Percentiles rank a stretch among this genome's conserved stretches.
These are phyloP conservation scores for Collybia sp. DNA, from an alignment of 768 basidiomycete species.

Conservation along the genomic window DNA sequence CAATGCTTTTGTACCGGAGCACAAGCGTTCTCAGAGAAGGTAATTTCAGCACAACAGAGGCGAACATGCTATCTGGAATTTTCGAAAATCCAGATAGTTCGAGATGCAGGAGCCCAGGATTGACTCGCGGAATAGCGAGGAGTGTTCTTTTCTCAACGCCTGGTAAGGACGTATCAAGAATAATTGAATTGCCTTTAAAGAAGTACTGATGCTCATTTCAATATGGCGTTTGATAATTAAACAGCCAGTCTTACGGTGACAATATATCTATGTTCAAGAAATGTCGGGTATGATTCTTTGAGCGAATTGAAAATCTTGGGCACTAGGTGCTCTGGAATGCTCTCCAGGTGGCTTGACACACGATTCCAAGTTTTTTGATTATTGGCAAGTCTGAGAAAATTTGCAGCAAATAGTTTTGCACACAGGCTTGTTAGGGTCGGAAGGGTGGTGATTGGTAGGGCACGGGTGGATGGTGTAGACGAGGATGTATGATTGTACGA, in stretches of 20 bases:
- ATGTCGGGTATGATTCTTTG: slow-evolving; percentile 40
- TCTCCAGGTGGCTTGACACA: slow-evolving; percentile 34
- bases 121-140: slow-evolving; percentile 31
- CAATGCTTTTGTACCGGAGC: slow-evolving; percentile 40
- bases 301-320: slow-evolving; percentile 50
- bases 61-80: slow-evolving; percentile 46
- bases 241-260: slow-evolving; percentile 35
- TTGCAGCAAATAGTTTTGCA: slow-evolving; percentile 44
- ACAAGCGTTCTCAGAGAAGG: slow-evolving; percentile 41
- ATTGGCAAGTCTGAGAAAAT: slow-evolving; percentile 34
- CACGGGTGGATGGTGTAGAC: slow-evolving; percentile 43
- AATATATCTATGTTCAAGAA: slow-evolving; percentile 52
- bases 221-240: not conserved
- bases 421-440: slow-evolving; percentile 47
- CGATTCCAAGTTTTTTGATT: slow-evolving; percentile 33
- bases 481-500: slow-evolving; percentile 39
- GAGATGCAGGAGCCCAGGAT: slow-evolving; percentile 37
- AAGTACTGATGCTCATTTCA: slow-evolving; percentile 40
- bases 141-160: slow-evolving; percentile 51
- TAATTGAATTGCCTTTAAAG: slow-evolving; percentile 46
- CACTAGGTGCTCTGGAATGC: slow-evolving; percentile 47
- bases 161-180: slow-evolving; percentile 43
- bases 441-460: slow-evolving; percentile 24
- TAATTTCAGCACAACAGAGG: slow-evolving; percentile 40
- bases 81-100: slow-evolving; percentile 49